Evolutionary conservation across 1,284 basidiomycete genomes (phyloP).

Genomic region (Pisolithus thermaeus): DNA sequence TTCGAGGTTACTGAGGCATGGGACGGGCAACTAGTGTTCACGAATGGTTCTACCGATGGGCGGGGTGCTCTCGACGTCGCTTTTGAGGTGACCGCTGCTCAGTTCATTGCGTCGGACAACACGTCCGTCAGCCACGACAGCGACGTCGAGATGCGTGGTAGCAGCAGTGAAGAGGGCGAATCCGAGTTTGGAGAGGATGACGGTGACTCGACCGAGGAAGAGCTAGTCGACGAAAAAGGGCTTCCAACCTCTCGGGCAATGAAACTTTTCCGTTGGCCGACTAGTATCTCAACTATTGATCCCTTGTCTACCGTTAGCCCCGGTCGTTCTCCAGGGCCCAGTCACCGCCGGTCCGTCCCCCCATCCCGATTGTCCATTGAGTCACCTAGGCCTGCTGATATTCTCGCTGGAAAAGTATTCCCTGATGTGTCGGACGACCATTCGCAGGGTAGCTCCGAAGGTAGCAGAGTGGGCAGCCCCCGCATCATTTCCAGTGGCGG

Average conservation of each 20-base stretch:
- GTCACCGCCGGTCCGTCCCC: constrained; percentile 29
- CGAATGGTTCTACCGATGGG: constrained; percentile 50
- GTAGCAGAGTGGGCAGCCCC: constrained; percentile 20
- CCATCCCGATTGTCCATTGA: constrained; percentile 26
- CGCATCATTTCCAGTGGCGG: constrained; percentile 20
- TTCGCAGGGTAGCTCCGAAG: constrained; percentile 32
- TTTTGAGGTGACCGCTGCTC: constrained; percentile 48
- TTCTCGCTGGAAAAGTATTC: constrained; percentile 52
- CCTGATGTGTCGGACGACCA: constrained; percentile 43
- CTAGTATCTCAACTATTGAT: constrained; percentile 60
- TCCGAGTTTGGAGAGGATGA: constrained; percentile 35
- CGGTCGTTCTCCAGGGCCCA: constrained; percentile 38
- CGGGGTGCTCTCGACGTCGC: constrained; percentile 50
- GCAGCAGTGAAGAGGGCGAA: constrained; percentile 34
- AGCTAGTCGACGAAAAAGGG: constrained; percentile 64
- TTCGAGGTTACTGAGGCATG: constrained; percentile 64
- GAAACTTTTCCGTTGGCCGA: constrained; percentile 61
- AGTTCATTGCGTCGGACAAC: constrained; percentile 38
- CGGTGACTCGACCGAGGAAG: constrained; percentile 72
- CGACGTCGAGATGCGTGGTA: constrained; percentile 38
- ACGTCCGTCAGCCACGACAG: constrained; percentile 30
- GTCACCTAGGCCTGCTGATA: constrained; percentile 57
- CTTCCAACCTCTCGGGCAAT: constrained; percentile 70
- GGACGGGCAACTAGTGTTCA: constrained; percentile 68
- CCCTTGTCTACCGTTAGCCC: constrained; percentile 68